Evolutionary conservation across 148 eudicot species (phyloP), one percentile per base, ranked within the genome.

Genomic region (Cornus kousa): DNA sequence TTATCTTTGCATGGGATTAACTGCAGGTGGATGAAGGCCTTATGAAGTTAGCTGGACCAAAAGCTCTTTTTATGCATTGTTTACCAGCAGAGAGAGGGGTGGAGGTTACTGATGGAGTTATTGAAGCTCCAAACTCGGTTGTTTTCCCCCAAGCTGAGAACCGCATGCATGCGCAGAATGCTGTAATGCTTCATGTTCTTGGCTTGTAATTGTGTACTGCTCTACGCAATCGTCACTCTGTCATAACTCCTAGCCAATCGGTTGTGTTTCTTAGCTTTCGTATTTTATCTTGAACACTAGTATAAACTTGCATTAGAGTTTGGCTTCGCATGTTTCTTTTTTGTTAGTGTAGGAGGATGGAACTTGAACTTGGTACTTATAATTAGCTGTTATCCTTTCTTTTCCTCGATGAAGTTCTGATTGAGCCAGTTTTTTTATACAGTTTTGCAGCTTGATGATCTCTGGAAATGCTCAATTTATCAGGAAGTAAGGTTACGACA

Each of bases 141-240:
- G 98, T 93, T 70, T 96, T 96, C 75, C 97, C 97, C 9, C 99
- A 96, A 82, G 99, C 99, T 0, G 98, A 92, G 87, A 96, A 96
- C 68, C 90, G 99, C 31, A 92, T 96, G 99, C 99, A 93, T 80
- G 99, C 98, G 14, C 99, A 96, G 70, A 96, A 96, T 83, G 99
- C 99, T 23, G 82, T 96, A 67, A 96, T 96, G 98, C 94, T 96
- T 73, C 97, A 96, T 74, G 86, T 88, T 23, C 91, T 93, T 74
- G 97, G 91, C 68, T 79, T 90, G 24, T 86, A 67, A 85, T 70
- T 33, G 1, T 6, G 0, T 43, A 9, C 48, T 43, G 48, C 48
- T 6, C 48, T 43, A 43, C 4, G 6, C 0, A 9, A 33, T 9
- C 32, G 3, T 60, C n/a, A 20, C 16, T 1, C 11, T 39, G 19